Evolutionary conservation across 2,329 filamentous ascomycete species (phyloP).

Genomic region (Hymenoscyphus fructigenus): DNA sequence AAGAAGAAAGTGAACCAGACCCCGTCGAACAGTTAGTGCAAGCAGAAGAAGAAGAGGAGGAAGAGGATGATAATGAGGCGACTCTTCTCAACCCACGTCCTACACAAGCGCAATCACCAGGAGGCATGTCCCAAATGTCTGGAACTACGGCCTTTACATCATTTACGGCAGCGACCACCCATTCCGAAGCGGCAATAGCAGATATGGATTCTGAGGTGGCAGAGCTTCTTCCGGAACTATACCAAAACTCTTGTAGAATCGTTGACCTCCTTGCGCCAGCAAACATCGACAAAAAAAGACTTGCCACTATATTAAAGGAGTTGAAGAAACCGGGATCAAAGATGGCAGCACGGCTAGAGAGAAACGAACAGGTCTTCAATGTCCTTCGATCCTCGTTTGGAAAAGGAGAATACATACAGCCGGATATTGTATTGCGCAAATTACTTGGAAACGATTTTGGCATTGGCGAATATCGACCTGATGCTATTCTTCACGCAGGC

Average conservation of each 20-base stretch:
- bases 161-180: constrained; percentile 16
- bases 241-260: constrained; percentile 36
- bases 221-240: constrained; percentile 41
- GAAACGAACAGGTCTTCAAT: constrained; percentile 24
- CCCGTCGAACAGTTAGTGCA: constrained; percentile 8
- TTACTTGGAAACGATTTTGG: constrained; percentile 32
- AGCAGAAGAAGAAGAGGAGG: constrained; percentile 15
- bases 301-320: constrained; percentile 35
- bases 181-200: constrained; percentile 28
- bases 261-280: constrained; percentile 39
- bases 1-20: constrained; percentile 27
- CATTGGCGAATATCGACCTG: constrained; percentile 36
- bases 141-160: constrained; percentile 28
- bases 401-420: constrained; percentile 38
- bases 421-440: constrained; percentile 32
- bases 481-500: constrained; percentile 42
- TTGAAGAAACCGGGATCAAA: constrained; percentile 28
- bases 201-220: constrained; percentile 40
- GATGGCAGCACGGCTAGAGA: constrained; percentile 17
- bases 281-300: constrained; percentile 29
- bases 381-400: constrained; percentile 20
- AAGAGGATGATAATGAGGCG: constrained; percentile 1
- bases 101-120: constrained; percentile 23
- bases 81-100: constrained; percentile 6
- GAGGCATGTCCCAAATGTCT: constrained; percentile 26